phyloP scores from a whole-genome alignment of 805 yeast genomes.

The Spathaspora passalidarum region DNA sequence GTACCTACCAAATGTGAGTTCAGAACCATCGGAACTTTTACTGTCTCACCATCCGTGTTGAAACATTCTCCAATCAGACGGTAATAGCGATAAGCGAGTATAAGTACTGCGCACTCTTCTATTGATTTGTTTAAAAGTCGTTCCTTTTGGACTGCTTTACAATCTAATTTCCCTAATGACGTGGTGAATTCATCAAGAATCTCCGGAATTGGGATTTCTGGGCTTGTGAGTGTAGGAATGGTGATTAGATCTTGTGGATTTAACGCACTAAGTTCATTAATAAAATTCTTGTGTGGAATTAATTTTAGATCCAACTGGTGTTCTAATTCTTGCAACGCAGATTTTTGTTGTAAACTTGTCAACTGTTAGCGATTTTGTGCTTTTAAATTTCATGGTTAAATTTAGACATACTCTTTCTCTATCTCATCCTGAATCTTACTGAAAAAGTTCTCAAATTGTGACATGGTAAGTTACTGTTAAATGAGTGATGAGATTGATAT shows the following conservation, averaged over 20 bases:
- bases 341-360: conserved; percentile 4
- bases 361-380: background rate
- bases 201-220: too few species aligned
- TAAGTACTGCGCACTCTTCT: conserved; percentile 19
- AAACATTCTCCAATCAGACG: conserved; percentile 12
- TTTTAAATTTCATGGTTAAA: background rate
- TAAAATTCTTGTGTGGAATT: conserved; percentile 1
- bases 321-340: conserved; percentile 8
- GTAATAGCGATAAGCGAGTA: conserved; percentile 18
- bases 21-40: conserved; percentile 9
- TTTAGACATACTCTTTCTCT: conserved; percentile 10
- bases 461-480: background rate
- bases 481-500: background rate
- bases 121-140: conserved; percentile 14
- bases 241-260: background rate
- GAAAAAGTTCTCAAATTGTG: conserved; percentile 6
- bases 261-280: conserved; percentile 1
- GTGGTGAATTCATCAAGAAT: background rate
- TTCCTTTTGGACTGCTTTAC: conserved; percentile 16
- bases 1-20: conserved; percentile 11
- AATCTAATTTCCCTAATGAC: conserved; percentile 8
- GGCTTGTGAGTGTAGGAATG: background rate
- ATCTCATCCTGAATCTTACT: conserved; percentile 8
- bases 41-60: background rate
- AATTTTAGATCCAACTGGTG: conserved; percentile 8